phyloP scores from a whole-genome alignment of 495 filamentous ascomycete species.

The Penicillium alfredii region DNA sequence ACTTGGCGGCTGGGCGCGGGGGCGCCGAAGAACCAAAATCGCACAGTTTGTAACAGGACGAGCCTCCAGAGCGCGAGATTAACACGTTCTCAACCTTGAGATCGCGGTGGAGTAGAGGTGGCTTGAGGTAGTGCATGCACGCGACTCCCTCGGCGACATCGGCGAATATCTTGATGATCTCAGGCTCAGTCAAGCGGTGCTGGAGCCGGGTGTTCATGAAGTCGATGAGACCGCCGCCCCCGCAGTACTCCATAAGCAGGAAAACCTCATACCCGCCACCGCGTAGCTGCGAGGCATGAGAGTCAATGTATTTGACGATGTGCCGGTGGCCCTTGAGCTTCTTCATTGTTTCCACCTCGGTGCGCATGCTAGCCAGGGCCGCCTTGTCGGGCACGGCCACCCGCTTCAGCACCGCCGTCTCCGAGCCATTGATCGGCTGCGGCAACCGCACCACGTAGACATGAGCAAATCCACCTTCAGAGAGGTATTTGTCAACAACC shows the following conservation, averaged over 20 bases:
- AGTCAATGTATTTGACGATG: constrained; percentile 97
- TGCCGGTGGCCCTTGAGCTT: constrained; percentile 90
- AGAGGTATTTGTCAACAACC: constrained; percentile 95
- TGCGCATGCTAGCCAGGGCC: constrained; percentile 89
- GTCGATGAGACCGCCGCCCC: constrained; percentile 87
- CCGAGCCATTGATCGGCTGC: constrained; percentile 68
- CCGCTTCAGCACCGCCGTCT: constrained; percentile 85
- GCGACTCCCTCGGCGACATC: constrained; percentile 95
- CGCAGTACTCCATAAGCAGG: constrained; percentile 89
- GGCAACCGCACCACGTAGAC: constrained; percentile 92
- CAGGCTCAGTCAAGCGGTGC: constrained; percentile 93
- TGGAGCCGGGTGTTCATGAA: constrained; percentile 99
- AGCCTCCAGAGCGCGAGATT: constrained; percentile 60
- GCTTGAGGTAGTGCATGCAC: constrained; percentile 98
- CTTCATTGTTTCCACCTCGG: constrained; percentile 99
- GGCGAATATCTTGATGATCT: constrained; percentile 93
- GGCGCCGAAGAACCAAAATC: constrained; percentile 93
- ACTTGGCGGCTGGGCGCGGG: constrained; percentile 76
- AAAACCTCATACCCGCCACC: constrained; percentile 97
- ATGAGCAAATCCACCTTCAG: constrained; percentile 96
- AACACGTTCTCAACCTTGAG: constrained; percentile 98
- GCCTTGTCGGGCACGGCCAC: constrained; percentile 98
- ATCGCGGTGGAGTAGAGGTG: constrained; percentile 87
- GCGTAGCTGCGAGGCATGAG: constrained; percentile 87
- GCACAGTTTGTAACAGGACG: constrained; percentile 82